phyloP scores from a whole-genome alignment of 108 stramenopile species.

The Nannochloropsis salina region DNA sequence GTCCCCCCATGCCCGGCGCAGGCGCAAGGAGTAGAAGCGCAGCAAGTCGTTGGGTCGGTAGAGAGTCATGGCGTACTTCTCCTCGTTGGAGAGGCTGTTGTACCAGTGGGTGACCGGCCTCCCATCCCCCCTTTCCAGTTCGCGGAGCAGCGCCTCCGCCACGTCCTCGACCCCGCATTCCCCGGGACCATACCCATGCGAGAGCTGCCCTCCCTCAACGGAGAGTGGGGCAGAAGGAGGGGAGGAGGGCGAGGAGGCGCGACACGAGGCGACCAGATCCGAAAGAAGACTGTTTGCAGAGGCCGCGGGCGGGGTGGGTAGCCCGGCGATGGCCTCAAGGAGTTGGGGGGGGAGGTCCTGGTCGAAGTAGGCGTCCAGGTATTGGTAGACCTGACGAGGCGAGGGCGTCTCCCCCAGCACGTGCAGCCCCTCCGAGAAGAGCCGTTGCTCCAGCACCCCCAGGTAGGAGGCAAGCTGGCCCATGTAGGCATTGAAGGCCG shows the following conservation, averaged over 20 bases:
- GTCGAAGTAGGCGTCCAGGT: slow-evolving; percentile 35
- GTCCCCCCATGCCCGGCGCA: background rate
- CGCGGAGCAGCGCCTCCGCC: background rate
- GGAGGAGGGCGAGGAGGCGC: background rate
- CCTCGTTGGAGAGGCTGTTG: background rate
- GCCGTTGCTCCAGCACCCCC: slow-evolving; percentile 40
- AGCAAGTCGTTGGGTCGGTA: background rate
- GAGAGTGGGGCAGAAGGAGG: background rate
- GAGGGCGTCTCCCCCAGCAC: slow-evolving; percentile 31
- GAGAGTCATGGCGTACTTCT: background rate
- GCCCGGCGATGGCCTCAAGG: background rate
- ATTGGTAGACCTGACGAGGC: slow-evolving; percentile 28
- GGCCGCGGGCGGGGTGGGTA: background rate
- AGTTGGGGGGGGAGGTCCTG: background rate
- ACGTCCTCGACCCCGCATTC: background rate
- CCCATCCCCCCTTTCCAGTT: background rate
- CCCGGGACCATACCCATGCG: background rate
- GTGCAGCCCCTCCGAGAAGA: slow-evolving; percentile 49
- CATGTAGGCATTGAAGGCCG: slow-evolving; percentile 29
- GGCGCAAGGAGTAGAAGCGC: background rate
- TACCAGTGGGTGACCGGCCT: background rate
- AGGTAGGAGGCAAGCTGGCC: slow-evolving; percentile 29
- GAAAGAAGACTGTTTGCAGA: background rate
- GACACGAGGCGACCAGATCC: background rate
- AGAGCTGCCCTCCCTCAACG: too few relatives aligned